Evolutionary conservation across 345 rosid genomes (phyloP), one percentile per base, ranked within the genome.

Genomic region (Eutrema japonicum): DNA sequence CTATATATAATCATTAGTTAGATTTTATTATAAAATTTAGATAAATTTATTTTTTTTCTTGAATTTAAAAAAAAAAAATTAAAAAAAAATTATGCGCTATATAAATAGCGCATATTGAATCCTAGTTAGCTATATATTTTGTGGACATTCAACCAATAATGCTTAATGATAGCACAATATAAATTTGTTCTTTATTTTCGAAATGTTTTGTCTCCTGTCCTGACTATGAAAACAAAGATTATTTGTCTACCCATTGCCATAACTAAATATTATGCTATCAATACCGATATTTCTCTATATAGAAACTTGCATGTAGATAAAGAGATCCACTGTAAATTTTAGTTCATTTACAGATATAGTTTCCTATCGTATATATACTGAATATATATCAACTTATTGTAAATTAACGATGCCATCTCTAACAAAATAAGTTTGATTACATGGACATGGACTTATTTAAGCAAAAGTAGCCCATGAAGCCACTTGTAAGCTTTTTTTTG

Each of bases 401-500:
- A 61, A 29, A n/a, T 30, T 38, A 35, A 56, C 61, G 42, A 14
- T 35, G 29, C 42, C 1, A 55, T 43, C 22, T 59, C 8, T 9
- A 59, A 7, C 2, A 32, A 8, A 50, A 50, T 49, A 36, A 22
- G 26, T 22, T 22, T 22, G 26, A 22, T 22, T 22, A 22, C 2
- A 33, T 38, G 51, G 30, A 40, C 12, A 30, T 32, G 54, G 35
- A 36, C n/a, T 46, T 18, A 12, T 18, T 48, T 33, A n/a, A 55
- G 35, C n/a, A 51, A n/a, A 32, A 30, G 41, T 10, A 70, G 14
- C 38, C 56, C 8, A 49, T 37, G 22, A 26, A 51, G 40, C 59
- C 68, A 61, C 52, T 60, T 59, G 75, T 72, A 5, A 16, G 3
- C 35, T 66, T 68, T 33, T n/a, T n/a, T n/a, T n/a, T n/a, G n/a